These are phyloP conservation scores for Saitozyma podzolica DNA, from an alignment of 768 basidiomycete genomes.

Conservation along the genomic window DNA sequence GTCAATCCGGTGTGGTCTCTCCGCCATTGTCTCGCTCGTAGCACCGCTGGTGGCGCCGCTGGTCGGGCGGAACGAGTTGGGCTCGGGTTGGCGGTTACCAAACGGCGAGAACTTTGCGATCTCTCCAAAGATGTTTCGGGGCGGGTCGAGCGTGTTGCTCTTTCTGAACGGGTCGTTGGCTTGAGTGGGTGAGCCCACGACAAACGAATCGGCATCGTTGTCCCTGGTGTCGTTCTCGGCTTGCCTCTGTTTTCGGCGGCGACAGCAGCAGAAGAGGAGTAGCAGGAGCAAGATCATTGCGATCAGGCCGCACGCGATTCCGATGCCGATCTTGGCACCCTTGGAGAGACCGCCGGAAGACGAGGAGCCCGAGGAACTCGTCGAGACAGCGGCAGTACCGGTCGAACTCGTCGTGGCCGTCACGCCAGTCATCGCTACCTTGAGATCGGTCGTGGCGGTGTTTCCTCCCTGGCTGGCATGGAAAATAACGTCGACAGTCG, in stretches of 20 bases:
- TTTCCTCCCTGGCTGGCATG: conserved; percentile 21
- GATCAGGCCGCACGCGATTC: conserved; percentile 45
- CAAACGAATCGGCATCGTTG: conserved; percentile 45
- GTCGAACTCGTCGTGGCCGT: conserved; percentile 19
- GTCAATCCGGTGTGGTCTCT: conserved; percentile 41
- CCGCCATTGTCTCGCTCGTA: conserved; percentile 14
- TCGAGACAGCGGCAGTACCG: conserved; percentile 24
- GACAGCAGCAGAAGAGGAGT: conserved; percentile 46
- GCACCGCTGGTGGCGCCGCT: conserved; percentile 22
- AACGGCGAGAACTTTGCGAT: conserved; percentile 38
- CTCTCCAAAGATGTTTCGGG: conserved; percentile 39
- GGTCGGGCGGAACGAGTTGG: conserved; percentile 10
- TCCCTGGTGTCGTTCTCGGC: conserved; percentile 20
- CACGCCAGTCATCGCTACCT: conserved; percentile 27
- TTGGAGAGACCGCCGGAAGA: conserved; percentile 37
- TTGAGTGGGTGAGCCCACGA: conserved; percentile 38
- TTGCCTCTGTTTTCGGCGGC: conserved; percentile 29
- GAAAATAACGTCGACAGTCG: conserved; percentile 36
- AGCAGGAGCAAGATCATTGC: conserved; percentile 37
- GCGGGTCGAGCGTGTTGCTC: conserved; percentile 27
- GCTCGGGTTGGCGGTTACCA: conserved; percentile 1
- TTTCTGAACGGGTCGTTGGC: conserved; percentile 36
- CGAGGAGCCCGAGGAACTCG: conserved; percentile 10
- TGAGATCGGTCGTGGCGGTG: conserved; percentile 27
- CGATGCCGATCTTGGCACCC: conserved; percentile 49